Evolutionary conservation across 352 stramenopile species (phyloP), one percentile per base, ranked within the genome.

Genomic region (Pythium apleroticum): DNA sequence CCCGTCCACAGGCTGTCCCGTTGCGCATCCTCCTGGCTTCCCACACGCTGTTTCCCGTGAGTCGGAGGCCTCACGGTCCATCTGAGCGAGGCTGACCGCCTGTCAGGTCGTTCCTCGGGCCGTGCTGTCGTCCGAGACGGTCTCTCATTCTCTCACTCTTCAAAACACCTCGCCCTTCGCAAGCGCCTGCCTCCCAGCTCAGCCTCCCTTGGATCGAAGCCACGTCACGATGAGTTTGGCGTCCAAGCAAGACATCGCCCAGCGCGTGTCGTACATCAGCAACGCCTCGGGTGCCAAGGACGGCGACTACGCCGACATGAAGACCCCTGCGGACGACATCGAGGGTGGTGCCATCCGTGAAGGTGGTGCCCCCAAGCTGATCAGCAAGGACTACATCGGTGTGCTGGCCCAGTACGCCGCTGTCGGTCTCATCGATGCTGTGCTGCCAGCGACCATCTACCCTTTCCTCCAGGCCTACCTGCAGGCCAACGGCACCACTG

Each of bases 401-500:
- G 31, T 78, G 15, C 24, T 76, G 22, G 33, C 43, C 12, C 70
- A 80, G 52, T 79, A 77, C 66, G 66, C 64, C 17, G 58, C 52
- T 19, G 67, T 80, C 27, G 73, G 73, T 15, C 45, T 80, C 37
- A 53, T 77, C n/a, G 55, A 71, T n/a, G 70, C 62, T 8, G 65
- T 68, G 37, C 45, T 77, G 24, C 69, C 72, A 2, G 24, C 65
- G 11, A 70, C 68, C 7, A 69, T 76, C 41, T 76, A 79, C 52
- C 72, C 72, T 0, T 61, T 79, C 41, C 61, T 79, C 22, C 66
- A 75, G 28, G 53, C 52, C 14, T 78, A 75, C 60, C 60, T 78
- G 45, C 66, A 75, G 30, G 39, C 59, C 0, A 59, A 53, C 35
- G 64, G 63, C 15, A 56, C 60, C 1, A 60, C 46, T 14, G 20